Conservation (phyloP, 768 basidiomycete genomes). For the Amanita subjunquillea region DNA sequence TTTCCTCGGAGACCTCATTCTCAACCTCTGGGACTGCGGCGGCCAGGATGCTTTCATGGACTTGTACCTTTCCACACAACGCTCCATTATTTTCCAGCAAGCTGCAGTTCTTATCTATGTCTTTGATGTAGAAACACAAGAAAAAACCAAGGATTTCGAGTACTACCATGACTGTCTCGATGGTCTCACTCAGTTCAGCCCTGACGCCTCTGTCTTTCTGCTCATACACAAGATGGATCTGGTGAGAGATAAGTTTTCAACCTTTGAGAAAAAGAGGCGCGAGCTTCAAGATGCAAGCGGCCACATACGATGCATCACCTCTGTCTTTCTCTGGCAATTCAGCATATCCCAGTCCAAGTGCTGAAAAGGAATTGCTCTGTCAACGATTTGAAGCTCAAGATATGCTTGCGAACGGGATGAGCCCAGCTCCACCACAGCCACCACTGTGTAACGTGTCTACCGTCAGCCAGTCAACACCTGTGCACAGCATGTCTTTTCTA, state of each 20-base stretch:
- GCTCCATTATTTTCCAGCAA: conserved; percentile 91
- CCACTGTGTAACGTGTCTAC: background rate
- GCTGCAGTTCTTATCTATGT: conserved; percentile 98
- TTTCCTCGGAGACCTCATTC: conserved; percentile 90
- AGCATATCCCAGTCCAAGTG: conserved; percentile 21
- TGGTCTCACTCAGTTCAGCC: conserved; percentile 68
- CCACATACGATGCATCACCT: background rate
- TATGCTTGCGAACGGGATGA: conserved; percentile 11
- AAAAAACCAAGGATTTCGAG: conserved; percentile 76
- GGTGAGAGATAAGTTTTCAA: conserved; percentile 48
- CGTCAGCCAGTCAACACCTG: background rate
- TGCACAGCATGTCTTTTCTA: conserved; percentile 9
- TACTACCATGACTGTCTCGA: conserved; percentile 91
- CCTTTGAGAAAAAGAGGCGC: conserved; percentile 61
- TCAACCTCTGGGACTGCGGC: conserved; percentile 98
- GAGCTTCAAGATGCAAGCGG: conserved; percentile 67
- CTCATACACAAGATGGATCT: conserved; percentile 99
- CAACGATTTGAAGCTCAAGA: conserved; percentile 50
- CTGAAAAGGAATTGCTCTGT: conserved; percentile 48
- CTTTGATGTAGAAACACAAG: conserved; percentile 86
- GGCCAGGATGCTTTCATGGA: conserved; percentile 99
- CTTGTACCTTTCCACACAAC: conserved; percentile 85
- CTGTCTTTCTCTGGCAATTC: conserved; percentile 1
- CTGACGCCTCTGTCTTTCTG: conserved; percentile 79
- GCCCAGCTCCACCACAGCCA: conserved; percentile 8